Conservation (phyloP, 139 green algal species). For the Zygnema circumcarinatum region DNA sequence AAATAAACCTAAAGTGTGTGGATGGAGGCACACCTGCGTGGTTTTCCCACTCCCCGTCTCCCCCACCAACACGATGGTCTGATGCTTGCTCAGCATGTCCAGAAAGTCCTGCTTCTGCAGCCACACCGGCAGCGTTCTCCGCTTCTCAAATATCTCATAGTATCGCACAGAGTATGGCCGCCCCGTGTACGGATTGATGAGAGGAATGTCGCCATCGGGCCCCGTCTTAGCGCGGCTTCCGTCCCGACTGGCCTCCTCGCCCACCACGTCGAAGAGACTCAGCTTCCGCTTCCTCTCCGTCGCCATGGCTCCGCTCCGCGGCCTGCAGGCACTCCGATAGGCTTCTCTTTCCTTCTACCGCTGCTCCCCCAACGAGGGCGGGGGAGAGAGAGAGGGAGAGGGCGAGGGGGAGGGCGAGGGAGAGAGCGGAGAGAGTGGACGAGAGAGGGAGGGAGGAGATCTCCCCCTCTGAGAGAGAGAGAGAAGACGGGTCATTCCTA, state of each 20-base stretch:
- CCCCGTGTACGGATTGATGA: conserved; percentile 69
- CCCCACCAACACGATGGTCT: conserved; percentile 98
- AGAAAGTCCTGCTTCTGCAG: conserved; percentile 93
- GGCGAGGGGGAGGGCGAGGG: background rate
- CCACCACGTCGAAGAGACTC: conserved; percentile 54
- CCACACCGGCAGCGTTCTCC: conserved; percentile 92
- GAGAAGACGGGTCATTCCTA: too few species aligned
- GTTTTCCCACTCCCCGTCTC: conserved; percentile 98
- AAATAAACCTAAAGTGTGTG: too few species aligned
- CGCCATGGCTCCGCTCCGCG: conserved; percentile 39
- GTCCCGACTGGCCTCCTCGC: background rate
- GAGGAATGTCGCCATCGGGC: background rate
- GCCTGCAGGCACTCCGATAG: background rate
- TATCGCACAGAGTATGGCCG: conserved; percentile 83
- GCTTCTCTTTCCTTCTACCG: too few species aligned
- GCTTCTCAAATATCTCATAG: conserved; percentile 91
- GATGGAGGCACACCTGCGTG: conserved; percentile 82
- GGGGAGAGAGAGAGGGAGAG: background rate
- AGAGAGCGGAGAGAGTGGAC: background rate
- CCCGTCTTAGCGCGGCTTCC: background rate
- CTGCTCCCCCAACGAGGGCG: background rate
- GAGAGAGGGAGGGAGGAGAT: too few species aligned
- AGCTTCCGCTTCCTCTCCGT: conserved; percentile 55
- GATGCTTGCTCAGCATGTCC: conserved; percentile 86
- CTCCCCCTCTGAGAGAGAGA: too few species aligned